Evolutionary conservation across 2,329 filamentous ascomycete genomes (phyloP), one percentile per base, ranked within the genome.

Genomic region (Phialemoniopsis sp.): DNA sequence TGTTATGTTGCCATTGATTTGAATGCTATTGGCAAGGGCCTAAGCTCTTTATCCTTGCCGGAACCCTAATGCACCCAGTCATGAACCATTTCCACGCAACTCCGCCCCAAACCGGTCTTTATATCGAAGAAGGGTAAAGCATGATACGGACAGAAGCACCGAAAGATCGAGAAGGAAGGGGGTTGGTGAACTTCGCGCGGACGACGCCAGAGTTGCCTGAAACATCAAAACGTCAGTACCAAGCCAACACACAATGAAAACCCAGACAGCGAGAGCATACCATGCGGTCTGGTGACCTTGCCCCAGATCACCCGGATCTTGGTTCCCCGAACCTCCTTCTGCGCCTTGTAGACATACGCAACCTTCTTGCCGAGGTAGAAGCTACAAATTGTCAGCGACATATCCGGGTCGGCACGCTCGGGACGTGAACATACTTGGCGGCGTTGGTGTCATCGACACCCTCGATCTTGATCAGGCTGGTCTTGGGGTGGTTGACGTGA

Each of bases 281-380:
- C 46, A 39, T 53, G 51, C 46, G 49, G 47, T 37, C 51, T 37
- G 28, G 51, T 51, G 37, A 52, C 49, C 48, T 52, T 53, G 48
- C 51, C 51, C 51, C 51, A 53, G 44, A 53, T 53, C 16, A 97
- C 86, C 66, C 91, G 84, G 76, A 97, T 94, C 85, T 97, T 97
- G 70, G 89, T 91, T 68, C 93, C 93, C 63, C 91, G 87, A 65
- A 95, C 80, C 79, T 95, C 89, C 75, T 84, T 90, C 73, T 88
- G 84, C 59, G 85, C 91, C 66, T 90, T 89, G 82, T 97, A 98
- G 73, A 98, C 89, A 73, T 89, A 98, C 68, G 93, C 93, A 68
- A 97, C 83, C 78, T 90, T 90, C 87, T 98, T 98, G 76, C 93
- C 93, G 55, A 89, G 78, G 79, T 98, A 98, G 87, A 96, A 96